Conservation (phyloP, 176 grass and related monocot genomes). For the Saccharum officinarum region DNA sequence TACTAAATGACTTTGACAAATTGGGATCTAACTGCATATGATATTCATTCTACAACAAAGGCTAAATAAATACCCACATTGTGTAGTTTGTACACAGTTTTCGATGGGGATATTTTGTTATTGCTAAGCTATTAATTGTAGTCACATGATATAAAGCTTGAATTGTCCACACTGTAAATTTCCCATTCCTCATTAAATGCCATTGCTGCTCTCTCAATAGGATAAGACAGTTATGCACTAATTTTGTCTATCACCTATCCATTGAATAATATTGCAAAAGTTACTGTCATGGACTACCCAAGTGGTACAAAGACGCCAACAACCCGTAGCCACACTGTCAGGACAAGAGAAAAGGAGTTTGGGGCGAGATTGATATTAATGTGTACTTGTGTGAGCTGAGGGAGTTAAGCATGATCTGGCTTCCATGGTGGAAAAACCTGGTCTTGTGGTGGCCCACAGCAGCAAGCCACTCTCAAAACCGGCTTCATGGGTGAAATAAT, state of each 20-base stretch:
- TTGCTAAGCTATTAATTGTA: neutral
- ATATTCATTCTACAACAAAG: neutral
- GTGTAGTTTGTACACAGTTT: neutral
- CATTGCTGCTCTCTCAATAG: neutral
- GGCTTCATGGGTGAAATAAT: neutral
- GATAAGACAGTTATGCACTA: neutral
- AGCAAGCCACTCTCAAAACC: neutral
- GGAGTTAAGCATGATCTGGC: neutral
- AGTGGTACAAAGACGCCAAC: neutral
- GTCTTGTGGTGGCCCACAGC: neutral
- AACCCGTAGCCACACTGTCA: neutral
- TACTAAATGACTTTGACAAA: neutral
- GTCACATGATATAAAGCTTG: neutral
- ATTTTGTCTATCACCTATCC: neutral
- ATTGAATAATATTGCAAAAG: neutral
- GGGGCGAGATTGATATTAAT: neutral
- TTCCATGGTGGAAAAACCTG: neutral
- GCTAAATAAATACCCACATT: constrained; percentile 2
- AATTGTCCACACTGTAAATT: neutral
- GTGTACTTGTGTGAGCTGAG: neutral
- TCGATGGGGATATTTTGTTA: neutral
- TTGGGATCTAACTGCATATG: neutral
- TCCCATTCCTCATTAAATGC: neutral
- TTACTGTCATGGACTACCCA: neutral
- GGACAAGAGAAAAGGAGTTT: neutral